A percentile compares a stretch with the other conserved stretches of the same genome.
phyloP scores from a whole-genome alignment of 2,329 filamentous ascomycete genomes.

The Verticillium nubilum region DNA sequence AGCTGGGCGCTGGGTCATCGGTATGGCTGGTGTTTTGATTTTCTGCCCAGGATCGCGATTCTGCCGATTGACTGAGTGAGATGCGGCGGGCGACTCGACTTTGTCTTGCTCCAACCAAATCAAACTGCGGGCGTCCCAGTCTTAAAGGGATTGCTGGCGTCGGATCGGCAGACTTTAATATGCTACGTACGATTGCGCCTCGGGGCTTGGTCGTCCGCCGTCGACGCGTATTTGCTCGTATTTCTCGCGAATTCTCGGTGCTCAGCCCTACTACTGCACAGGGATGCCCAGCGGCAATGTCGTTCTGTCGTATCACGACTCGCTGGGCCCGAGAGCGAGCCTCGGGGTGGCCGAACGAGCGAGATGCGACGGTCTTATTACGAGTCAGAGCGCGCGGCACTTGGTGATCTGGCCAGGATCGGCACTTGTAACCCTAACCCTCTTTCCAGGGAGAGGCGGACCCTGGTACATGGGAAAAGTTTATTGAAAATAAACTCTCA shows the following conservation, averaged over 20 bases:
- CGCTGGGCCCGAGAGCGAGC: neutral
- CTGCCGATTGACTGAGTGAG: neutral
- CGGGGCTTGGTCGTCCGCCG: neutral
- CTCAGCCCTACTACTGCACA: neutral
- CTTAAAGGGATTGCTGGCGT: neutral
- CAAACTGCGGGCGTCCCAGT: neutral
- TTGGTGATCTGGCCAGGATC: neutral
- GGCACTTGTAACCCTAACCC: neutral
- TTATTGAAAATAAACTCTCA: too few species aligned
- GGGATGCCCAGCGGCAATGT: neutral
- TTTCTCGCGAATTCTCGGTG: neutral
- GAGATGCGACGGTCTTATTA: neutral
- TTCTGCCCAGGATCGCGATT: neutral
- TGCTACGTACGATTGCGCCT: neutral
- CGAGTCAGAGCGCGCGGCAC: neutral
- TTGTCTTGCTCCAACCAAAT: neutral
- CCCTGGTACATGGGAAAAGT: too few species aligned
- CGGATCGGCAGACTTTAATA: neutral
- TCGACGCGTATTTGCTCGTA: neutral
- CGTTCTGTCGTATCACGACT: neutral
- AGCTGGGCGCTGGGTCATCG: neutral
- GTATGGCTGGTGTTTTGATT: neutral
- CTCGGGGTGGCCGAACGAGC: neutral
- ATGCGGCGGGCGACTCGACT: neutral
- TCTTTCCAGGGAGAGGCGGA: too few species aligned